These are phyloP conservation scores for Zancudomyces culisetae DNA, from an alignment of 371 early-diverging fungal species.

Conservation along the genomic window DNA sequence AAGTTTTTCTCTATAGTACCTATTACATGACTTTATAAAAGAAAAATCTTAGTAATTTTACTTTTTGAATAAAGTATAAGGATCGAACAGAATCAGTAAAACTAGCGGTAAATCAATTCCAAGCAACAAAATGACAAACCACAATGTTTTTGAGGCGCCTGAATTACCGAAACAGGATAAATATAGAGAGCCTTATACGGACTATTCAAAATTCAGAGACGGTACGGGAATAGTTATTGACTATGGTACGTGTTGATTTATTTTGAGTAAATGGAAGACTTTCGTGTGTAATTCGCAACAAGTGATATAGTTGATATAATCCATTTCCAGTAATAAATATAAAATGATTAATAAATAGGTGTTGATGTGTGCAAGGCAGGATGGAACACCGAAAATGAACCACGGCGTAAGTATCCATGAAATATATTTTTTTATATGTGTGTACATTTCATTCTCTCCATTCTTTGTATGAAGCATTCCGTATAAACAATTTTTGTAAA, in stretches of 20 bases:
- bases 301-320: neutral
- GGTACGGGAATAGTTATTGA: slow-evolving; percentile 42
- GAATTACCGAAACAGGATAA: neutral
- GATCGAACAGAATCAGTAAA: too few species aligned
- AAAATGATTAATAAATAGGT: neutral
- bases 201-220: neutral
- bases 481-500: too few species aligned
- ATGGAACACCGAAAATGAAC: slow-evolving; percentile 46
- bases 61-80: too few species aligned
- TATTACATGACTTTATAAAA: too few species aligned
- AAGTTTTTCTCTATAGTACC: too few species aligned
- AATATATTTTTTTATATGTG: too few species aligned
- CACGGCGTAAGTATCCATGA: slow-evolving; percentile 9
- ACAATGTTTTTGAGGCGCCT: neutral
- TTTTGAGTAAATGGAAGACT: slow-evolving; percentile 15
- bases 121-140: neutral
- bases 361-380: slow-evolving; percentile 28
- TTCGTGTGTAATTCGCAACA: neutral
- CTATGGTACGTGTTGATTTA: slow-evolving; percentile 52
- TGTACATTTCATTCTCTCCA: too few species aligned
- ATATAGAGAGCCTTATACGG: neutral
- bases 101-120: too few species aligned
- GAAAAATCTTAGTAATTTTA: too few species aligned
- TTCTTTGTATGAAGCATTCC: too few species aligned
- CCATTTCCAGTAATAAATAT: neutral